A percentile compares a stretch with the other conserved stretches of the same genome.
Evolutionary conservation across 1,284 basidiomycete species (phyloP).

Genomic region (Cryptococcus sp.): DNA sequence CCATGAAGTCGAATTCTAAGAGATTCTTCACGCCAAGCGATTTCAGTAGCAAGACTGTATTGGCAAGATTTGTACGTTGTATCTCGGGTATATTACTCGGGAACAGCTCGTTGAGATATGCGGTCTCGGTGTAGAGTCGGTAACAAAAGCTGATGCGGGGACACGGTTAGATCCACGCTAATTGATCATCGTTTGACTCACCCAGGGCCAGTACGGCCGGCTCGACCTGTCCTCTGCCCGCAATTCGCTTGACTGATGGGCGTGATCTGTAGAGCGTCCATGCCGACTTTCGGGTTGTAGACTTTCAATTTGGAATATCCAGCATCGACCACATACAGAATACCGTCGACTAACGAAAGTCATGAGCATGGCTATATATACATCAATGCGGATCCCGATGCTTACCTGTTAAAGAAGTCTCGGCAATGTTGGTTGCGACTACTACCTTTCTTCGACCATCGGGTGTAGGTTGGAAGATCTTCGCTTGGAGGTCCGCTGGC

Average conservation of each 20-base stretch:
- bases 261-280: slow-evolving; percentile 98
- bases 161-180: neutral
- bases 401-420: slow-evolving; percentile 90
- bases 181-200: slow-evolving; percentile 52
- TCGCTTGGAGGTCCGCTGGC: slow-evolving; percentile 97
- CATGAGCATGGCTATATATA: neutral
- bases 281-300: slow-evolving; percentile 98
- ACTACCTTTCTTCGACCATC: slow-evolving; percentile 96
- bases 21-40: slow-evolving; percentile 92
- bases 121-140: slow-evolving; percentile 95
- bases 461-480: slow-evolving; percentile 93
- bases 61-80: slow-evolving; percentile 94
- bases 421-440: slow-evolving; percentile 98
- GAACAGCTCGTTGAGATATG: slow-evolving; percentile 93
- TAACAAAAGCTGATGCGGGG: slow-evolving; percentile 73
- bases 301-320: slow-evolving; percentile 98
- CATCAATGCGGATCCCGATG: neutral
- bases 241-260: slow-evolving; percentile 98
- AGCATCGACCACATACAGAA: slow-evolving; percentile 93
- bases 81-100: slow-evolving; percentile 98
- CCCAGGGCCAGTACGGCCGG: slow-evolving; percentile 93
- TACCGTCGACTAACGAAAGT: slow-evolving; percentile 77
- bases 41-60: slow-evolving; percentile 93
- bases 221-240: slow-evolving; percentile 91
- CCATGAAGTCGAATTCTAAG: slow-evolving; percentile 98